Evolutionary conservation across 202 grass and related monocot genomes (phyloP).

Genomic region (Schoenoplectus tabernaemontani): DNA sequence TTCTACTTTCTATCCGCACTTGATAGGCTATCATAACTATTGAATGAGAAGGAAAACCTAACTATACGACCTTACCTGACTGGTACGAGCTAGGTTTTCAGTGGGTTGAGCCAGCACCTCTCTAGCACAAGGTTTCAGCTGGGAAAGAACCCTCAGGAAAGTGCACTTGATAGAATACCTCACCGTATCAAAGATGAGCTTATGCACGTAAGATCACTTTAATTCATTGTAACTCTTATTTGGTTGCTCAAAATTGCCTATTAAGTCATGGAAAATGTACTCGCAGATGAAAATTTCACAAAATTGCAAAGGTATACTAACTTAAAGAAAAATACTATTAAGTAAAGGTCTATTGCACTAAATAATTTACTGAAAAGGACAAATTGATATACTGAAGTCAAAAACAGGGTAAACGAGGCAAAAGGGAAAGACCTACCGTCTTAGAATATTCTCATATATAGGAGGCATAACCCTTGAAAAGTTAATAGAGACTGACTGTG

Average conservation of each 20-base stretch:
- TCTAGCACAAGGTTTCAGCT: slow-evolving; percentile 78
- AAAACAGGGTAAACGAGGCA: neutral
- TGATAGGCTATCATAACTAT: slow-evolving; percentile 51
- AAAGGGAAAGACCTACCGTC: neutral
- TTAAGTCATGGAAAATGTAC: slow-evolving; percentile 12
- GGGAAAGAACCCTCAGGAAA: slow-evolving; percentile 92
- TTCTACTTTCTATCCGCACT: slow-evolving; percentile 29
- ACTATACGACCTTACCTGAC: slow-evolving; percentile 45
- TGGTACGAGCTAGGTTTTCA: slow-evolving; percentile 98
- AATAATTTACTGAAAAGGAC: neutral
- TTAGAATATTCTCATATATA: neutral
- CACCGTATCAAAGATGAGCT: slow-evolving; percentile 66
- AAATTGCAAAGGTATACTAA: neutral
- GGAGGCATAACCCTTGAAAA: neutral
- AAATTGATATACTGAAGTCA: neutral
- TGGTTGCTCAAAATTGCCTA: neutral
- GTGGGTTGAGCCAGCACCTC: slow-evolving; percentile 79
- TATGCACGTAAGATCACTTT: slow-evolving; percentile 73
- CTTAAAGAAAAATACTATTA: neutral
- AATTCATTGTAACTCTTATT: slow-evolving; percentile 16
- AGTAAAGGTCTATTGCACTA: neutral
- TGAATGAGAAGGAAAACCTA: slow-evolving; percentile 86
- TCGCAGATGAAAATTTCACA: neutral
- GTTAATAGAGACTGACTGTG: neutral
- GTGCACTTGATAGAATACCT: slow-evolving; percentile 68